phyloP scores from a whole-genome alignment of 805 yeast species.

The Candida silvicultrix region DNA sequence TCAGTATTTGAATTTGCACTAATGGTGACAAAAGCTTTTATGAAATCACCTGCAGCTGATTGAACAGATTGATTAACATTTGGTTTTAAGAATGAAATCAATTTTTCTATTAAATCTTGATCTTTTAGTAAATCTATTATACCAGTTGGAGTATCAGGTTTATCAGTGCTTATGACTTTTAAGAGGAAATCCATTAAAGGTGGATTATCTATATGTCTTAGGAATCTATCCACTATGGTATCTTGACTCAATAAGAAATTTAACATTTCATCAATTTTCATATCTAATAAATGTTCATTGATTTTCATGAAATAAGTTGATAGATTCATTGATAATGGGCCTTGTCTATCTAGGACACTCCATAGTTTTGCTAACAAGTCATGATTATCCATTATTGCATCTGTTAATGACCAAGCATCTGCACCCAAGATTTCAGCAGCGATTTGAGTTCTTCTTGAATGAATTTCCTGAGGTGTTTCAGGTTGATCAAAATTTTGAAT shows the following conservation, averaged over 20 bases:
- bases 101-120: constrained; percentile 67
- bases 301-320: constrained; percentile 90
- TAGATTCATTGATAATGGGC: constrained; percentile 64
- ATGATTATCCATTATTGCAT: constrained; percentile 75
- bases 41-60: constrained; percentile 91
- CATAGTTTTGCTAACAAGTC: constrained; percentile 66
- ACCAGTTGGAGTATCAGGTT: constrained; percentile 84
- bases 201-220: constrained; percentile 86
- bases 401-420: constrained; percentile 92
- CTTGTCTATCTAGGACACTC: constrained; percentile 65
- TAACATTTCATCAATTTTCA: constrained; percentile 76
- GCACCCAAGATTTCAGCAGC: constrained; percentile 88
- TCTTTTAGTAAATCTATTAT: constrained; percentile 68
- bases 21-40: constrained; percentile 89
- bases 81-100: constrained; percentile 68
- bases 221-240: constrained; percentile 69
- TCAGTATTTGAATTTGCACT: constrained; percentile 90
- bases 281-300: constrained; percentile 83
- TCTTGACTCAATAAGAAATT: constrained; percentile 63
- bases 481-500: constrained; percentile 19
- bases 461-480: constrained; percentile 32
- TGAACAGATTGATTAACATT: constrained; percentile 65
- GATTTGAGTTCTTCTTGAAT: constrained; percentile 46
- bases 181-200: constrained; percentile 89
- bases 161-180: constrained; percentile 88